Conservation (phyloP, 805 yeast species). For the Metschnikowia rubicola region DNA sequence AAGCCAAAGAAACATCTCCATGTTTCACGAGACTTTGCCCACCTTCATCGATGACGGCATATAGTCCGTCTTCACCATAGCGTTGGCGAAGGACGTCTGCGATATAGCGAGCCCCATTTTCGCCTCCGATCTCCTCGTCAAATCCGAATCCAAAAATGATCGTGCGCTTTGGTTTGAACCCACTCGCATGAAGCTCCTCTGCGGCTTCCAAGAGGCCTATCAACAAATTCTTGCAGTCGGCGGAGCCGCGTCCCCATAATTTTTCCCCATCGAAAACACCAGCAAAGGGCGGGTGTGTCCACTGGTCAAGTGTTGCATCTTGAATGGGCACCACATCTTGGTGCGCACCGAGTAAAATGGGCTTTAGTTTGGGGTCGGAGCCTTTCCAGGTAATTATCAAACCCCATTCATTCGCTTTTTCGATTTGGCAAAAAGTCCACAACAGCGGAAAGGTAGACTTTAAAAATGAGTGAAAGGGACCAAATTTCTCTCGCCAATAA, state of each 20-base stretch:
- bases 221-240: conserved; percentile 70
- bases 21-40: conserved; percentile 9
- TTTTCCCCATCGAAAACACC: conserved; percentile 22
- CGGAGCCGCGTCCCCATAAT: conserved; percentile 75
- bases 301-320: conserved; percentile 10
- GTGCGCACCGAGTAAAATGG: conserved; percentile 14
- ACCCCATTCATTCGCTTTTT: conserved; percentile 12
- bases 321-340: conserved; percentile 16
- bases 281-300: conserved; percentile 14
- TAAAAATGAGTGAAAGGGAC: conserved; percentile 10
- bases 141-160: conserved; percentile 14
- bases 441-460: conserved; percentile 11
- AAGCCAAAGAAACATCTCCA: conserved; percentile 10
- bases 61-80: conserved; percentile 12
- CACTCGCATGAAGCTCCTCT: conserved; percentile 10
- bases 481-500: conserved; percentile 39
- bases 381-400: conserved; percentile 15
- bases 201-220: conserved; percentile 55
- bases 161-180: conserved; percentile 8
- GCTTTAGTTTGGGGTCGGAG: conserved; percentile 9
- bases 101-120: conserved; percentile 10
- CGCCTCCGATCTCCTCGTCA: conserved; percentile 17
- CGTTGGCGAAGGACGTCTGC: conserved; percentile 5
- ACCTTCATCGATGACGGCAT: conserved; percentile 18
- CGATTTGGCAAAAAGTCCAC: conserved; percentile 2